These are phyloP conservation scores for Aspergillus pseudoterreus DNA, from an alignment of 2,329 filamentous ascomycete genomes.

Conservation along the genomic window DNA sequence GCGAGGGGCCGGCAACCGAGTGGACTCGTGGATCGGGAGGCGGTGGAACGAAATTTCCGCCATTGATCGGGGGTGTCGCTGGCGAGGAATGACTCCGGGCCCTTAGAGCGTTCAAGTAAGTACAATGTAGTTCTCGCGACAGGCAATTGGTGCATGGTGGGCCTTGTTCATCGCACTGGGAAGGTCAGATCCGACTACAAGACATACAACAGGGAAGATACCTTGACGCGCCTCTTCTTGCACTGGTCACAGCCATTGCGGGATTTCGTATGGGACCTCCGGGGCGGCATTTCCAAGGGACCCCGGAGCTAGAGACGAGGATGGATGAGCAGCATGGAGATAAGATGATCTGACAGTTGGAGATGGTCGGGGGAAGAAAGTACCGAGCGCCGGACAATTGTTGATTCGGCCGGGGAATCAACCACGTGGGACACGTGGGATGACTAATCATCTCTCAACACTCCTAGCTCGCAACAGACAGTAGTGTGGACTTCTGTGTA, in stretches of 20 bases:
- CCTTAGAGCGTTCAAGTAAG: conserved; percentile 20
- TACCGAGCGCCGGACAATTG: too few species aligned
- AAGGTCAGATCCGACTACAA: conserved; percentile 9
- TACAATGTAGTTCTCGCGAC: conserved; percentile 33
- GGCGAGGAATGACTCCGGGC: conserved; percentile 11
- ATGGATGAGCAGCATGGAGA: neutral
- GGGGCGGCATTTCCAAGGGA: conserved; percentile 29
- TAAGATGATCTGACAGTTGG: too few species aligned
- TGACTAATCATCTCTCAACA: neutral
- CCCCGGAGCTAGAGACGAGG: neutral
- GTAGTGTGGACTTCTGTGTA: too few species aligned
- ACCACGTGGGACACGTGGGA: conserved; percentile 4
- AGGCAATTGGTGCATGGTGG: conserved; percentile 39
- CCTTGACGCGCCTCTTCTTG: conserved; percentile 41
- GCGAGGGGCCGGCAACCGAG: conserved; percentile 8
- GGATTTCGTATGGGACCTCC: conserved; percentile 41
- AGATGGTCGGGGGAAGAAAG: neutral
- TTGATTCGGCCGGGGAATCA: neutral
- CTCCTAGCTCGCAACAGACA: too few species aligned
- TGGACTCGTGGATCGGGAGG: neutral
- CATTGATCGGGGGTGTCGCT: conserved; percentile 7
- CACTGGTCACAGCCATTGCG: conserved; percentile 41
- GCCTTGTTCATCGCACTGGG: conserved; percentile 38
- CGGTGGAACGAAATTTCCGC: neutral
- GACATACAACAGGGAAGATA: conserved; percentile 8